Evolutionary conservation across 2,329 filamentous ascomycete species (phyloP), one percentile per base, ranked within the genome.

Genomic region (Pleurostoma richardsiae): DNA sequence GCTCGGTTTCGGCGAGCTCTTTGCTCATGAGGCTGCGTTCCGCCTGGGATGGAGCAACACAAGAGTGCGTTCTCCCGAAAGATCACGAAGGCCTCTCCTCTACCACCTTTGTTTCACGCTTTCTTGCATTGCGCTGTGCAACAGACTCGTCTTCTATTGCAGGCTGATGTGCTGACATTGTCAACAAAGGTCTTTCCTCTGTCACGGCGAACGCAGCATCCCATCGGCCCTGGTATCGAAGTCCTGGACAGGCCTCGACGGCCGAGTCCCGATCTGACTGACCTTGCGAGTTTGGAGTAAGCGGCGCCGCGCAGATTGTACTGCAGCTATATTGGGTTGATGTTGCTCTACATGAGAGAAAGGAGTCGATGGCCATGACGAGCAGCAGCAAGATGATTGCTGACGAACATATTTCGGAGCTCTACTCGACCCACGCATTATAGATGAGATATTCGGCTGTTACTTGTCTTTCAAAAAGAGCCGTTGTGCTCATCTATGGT

Each of bases 1-100:
- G 94, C 71, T 99, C 60, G 94, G 94, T 3, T 96, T 99, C 61
- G 94, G 94, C 56, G 94, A 99, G 71, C 71, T 99, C 44, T 92
- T 99, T 67, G 94, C 94, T 46, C 94, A 99, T 63, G 94, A 99
- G 72, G 86, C 89, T 43, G 94, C 94, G 2, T 99, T 92, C 63
- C 77, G 92, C 59, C 72, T 97, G 57, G 94, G 94, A 50, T 99
- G 94, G 94, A 85, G 87, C 53, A 86, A 86, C 46, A 97, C 94
- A 50, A 95, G 94, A 82, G 94, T 96, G 76, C 41, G 79, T 54
- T 10, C 4, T 40, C 8, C n/a, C 40, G 49, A 40, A 46, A 54
- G 40, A 19, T 36, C 29, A 48, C 43, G 46, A 31, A 11, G n/a
- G 10, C 7, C 26, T 26, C 11, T 10, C 3, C 10, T 19, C 19